Base-by-base conservation (phyloP, 192 early-diverging fungal species). In the Neocallimastix lanati region DNA sequence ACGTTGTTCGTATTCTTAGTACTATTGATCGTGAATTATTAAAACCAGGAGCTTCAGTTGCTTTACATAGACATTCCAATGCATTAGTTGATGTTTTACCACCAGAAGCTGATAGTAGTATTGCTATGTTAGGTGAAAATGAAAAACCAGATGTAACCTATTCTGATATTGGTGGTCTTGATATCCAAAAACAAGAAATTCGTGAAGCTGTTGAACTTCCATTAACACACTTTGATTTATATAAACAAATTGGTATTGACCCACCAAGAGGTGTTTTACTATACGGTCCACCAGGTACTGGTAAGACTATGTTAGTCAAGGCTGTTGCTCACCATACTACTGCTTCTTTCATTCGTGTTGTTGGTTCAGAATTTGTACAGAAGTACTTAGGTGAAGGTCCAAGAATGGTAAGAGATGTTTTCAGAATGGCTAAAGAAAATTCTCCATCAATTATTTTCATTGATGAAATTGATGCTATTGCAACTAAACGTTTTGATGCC, bases 321-420 rank as follows among this genome's bases (percentile, higher is more conserved):
- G 98, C 96, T 5, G 98, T 99, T 15, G 98, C 98, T 28, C 94
- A 99, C 85, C 96, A 99, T 81, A 98, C 96, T 13, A 94, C 95
- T 0, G 96, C 96, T 1, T 89, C 95, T 77, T 99, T 99, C 82
- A 94, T 99, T 82, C 93, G 98, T 78, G 94, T 98, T 29, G 94
- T 94, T 33, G 96, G 98, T 76, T 97, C 96, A 58, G 98, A 99
- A 85, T 95, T 99, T 88, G 95, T 99, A 78, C 96, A 98, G 89
- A 99, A 99, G 86, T 99, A 99, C 84, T 86, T 99, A 27, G 96
- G 96, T 76, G 96, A 99, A 80, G 98, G 96, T 18, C 96, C 96
- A 28, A 92, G 96, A 76, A 96, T 98, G 93, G 98, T 98, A 12
- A 91, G 98, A 78, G 98, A 99, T 83, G 92, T 96, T 27, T 99